Percentiles rank a stretch among this genome's conserved stretches.
Evolutionary conservation across 805 yeast species (phyloP).

Genomic region (Saccharomycopsis sp.): DNA sequence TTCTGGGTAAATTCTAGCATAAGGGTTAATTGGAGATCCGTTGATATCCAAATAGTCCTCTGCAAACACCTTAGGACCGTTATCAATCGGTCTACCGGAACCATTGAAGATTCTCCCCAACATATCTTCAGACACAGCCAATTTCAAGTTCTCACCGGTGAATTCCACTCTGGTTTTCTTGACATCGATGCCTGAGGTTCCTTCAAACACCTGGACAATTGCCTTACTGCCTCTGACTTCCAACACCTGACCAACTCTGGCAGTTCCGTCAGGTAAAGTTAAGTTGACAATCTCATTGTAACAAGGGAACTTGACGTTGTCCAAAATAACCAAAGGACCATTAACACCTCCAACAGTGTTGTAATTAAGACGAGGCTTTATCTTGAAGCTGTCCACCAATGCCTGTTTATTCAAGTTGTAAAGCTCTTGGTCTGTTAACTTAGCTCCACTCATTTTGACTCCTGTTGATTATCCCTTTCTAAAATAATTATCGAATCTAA

Average conservation of each 20-base stretch:
- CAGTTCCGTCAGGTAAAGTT: conserved; percentile 92
- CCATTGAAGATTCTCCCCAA: conserved; percentile 98
- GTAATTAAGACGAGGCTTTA: conserved; percentile 85
- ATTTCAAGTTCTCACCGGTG: conserved; percentile 89
- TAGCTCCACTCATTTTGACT: conserved; percentile 17
- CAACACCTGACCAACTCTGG: conserved; percentile 95
- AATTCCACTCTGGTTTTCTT: conserved; percentile 96
- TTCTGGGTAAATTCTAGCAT: conserved; percentile 97
- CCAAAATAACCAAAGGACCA: conserved; percentile 92
- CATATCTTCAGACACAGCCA: conserved; percentile 94
- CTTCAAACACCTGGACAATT: conserved; percentile 97
- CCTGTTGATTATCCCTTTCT: no score
- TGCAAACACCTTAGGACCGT: conserved; percentile 97
- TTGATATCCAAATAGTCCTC: conserved; percentile 98
- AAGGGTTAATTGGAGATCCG: conserved; percentile 98
- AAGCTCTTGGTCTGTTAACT: conserved; percentile 37
- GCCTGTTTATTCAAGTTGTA: conserved; percentile 84
- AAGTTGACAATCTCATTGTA: conserved; percentile 95
- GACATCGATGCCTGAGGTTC: conserved; percentile 98
- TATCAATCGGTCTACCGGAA: conserved; percentile 96
- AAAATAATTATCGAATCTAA: no score
- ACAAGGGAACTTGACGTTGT: conserved; percentile 81
- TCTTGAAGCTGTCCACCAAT: conserved; percentile 83
- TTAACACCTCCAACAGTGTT: conserved; percentile 98
- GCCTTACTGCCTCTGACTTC: conserved; percentile 98